phyloP scores from a whole-genome alignment of 192 early-diverging fungal species.

The Geranomyces michiganensis region DNA sequence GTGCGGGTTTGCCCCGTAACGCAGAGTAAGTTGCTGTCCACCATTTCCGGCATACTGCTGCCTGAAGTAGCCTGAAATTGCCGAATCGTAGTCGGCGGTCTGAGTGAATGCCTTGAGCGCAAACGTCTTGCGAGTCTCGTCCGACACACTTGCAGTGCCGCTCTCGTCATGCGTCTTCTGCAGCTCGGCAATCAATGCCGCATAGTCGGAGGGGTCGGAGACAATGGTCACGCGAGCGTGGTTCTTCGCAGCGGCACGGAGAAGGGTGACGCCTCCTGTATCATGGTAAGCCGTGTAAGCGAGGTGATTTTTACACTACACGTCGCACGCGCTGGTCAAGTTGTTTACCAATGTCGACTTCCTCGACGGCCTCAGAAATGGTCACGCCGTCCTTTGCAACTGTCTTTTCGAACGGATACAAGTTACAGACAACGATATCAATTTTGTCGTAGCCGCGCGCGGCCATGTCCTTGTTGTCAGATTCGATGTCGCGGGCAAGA shows the following conservation, averaged over 20 bases:
- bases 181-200: slow-evolving; percentile 76
- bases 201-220: slow-evolving; percentile 92
- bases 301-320: background rate
- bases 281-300: background rate
- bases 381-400: slow-evolving; percentile 87
- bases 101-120: slow-evolving; percentile 97
- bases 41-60: slow-evolving; percentile 82
- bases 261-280: slow-evolving; percentile 90
- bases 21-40: slow-evolving; percentile 74
- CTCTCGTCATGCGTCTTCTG: slow-evolving; percentile 36
- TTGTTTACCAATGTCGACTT: slow-evolving; percentile 91
- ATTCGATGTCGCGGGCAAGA: slow-evolving; percentile 82
- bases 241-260: slow-evolving; percentile 99
- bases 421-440: slow-evolving; percentile 95
- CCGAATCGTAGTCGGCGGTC: slow-evolving; percentile 93
- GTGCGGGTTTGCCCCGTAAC: slow-evolving; percentile 99
- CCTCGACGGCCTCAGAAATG: slow-evolving; percentile 93
- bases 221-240: slow-evolving; percentile 91
- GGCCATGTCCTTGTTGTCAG: slow-evolving; percentile 85
- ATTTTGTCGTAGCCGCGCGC: slow-evolving; percentile 90
- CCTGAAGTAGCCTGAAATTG: slow-evolving; percentile 94
- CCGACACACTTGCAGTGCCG: slow-evolving; percentile 61
- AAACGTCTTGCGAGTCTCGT: slow-evolving; percentile 72
- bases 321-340: background rate
- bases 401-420: slow-evolving; percentile 98